Evolutionary conservation across 208 protist genomes (phyloP).

Genomic region (Trypanosoma avium): DNA sequence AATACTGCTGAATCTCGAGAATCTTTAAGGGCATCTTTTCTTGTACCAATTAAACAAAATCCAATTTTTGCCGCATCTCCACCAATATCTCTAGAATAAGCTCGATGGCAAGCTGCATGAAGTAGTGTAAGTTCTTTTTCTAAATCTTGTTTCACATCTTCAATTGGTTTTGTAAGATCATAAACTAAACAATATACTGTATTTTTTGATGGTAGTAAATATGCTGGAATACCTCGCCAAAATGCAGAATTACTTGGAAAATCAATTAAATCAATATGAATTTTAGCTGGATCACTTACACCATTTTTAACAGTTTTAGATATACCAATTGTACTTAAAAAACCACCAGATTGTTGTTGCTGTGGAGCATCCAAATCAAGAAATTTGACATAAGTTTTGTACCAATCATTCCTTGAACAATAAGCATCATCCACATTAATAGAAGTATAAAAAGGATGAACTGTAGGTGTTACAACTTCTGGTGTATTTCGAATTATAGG

Average conservation of each 20-base stretch:
- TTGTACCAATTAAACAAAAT: conserved; percentile 30
- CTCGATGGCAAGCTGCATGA: conserved; percentile 26
- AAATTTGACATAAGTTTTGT: conserved; percentile 31
- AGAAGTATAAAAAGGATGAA: conserved; percentile 21
- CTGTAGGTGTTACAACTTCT: conserved; percentile 28
- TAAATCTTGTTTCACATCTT: conserved; percentile 24
- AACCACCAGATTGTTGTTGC: conserved; percentile 18
- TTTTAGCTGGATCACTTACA: conserved; percentile 29
- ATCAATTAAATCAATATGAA: conserved; percentile 30
- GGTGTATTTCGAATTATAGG: conserved; percentile 28
- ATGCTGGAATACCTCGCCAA: conserved; percentile 23
- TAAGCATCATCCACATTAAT: conserved; percentile 25
- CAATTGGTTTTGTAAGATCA: conserved; percentile 31
- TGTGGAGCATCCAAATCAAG: conserved; percentile 26
- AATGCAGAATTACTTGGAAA: conserved; percentile 22
- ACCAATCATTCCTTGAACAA: conserved; percentile 22
- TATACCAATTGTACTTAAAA: conserved; percentile 26
- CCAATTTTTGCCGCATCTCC: conserved; percentile 23
- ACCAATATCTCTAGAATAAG: conserved; percentile 24
- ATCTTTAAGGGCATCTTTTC: conserved; percentile 27
- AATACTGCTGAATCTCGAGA: conserved; percentile 21
- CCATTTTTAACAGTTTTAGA: conserved; percentile 24
- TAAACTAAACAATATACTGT: conserved; percentile 25
- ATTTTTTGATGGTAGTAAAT: conserved; percentile 27
- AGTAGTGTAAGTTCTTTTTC: conserved; percentile 26